Base-by-base conservation (phyloP, 805 yeast genomes). In the Lipomyces spencermartinsiae region DNA sequence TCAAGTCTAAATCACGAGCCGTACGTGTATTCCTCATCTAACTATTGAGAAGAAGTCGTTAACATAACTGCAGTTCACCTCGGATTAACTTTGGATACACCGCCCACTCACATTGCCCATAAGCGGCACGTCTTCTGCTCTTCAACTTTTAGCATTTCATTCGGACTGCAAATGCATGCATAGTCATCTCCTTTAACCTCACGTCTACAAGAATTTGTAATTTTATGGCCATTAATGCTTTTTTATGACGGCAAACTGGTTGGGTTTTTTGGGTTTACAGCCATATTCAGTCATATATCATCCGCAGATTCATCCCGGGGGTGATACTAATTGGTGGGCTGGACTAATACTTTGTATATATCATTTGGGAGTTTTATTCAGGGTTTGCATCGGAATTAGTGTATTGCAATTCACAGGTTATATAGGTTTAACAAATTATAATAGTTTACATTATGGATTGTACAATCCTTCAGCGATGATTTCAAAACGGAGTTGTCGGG, bases 81-180 rank as follows among this genome's bases (percentile, higher is more conserved):
- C 33, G 61, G 6, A 16, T 58, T 16, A 16, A 29, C 61, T 58
- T 66, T 65, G 59, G 62, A 51, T 57, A 62, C 33, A 53, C 63
- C 22, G 6, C 63, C 10, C 31, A 39, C 58, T 46, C 65, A 1
- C 65, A 62, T 63, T 66, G 69, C 69, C 69, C 66, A 37, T 66
- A 49, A 59, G 58, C 62, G n/a, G 49, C 10, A 43, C 49, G 29
- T 25, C 29, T 25, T 2, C 29, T 25, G 29, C 29, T 3, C 2
- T 3, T 25, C 29, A 25, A 1, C 29, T 25, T 25, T 25, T 25
- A 3, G 22, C 19, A 43, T n/a, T n/a, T 43, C 9, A 43, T 25
- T 25, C 29, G 29, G 29, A 25, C 29, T 25, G 29, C 29, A 25
- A 25, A 1, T 25, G 29, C 29, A 25, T 25, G 29, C 29, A 25